Percentiles rank a stretch among this genome's conserved stretches.
These are phyloP conservation scores for Phytophthora pinifolia DNA, from an alignment of 352 stramenopile species.

Conservation along the genomic window DNA sequence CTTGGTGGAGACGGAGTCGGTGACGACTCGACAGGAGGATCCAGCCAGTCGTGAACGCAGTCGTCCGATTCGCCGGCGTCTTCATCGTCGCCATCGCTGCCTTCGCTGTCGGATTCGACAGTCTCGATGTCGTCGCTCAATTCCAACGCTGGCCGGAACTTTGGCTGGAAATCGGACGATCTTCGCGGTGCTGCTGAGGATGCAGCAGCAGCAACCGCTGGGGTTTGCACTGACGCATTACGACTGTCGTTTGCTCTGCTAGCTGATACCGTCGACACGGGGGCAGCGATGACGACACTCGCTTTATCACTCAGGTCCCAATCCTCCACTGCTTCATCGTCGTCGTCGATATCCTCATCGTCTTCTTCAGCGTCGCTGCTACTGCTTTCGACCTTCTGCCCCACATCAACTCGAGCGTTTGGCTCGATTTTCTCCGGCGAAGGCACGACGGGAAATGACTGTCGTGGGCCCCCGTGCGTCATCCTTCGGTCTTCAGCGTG, in stretches of 20 bases:
- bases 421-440: conserved; percentile 2
- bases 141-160: conserved; percentile 38
- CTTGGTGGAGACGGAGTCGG: not conserved
- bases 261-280: not conserved
- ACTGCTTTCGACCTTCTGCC: conserved; percentile 13
- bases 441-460: conserved; percentile 8
- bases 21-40: conserved; percentile 7
- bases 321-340: conserved; percentile 47
- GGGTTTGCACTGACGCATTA: not conserved
- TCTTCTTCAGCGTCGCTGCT: conserved; percentile 17
- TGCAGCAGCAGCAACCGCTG: not conserved
- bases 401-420: not conserved
- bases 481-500: conserved; percentile 15
- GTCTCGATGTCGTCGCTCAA: conserved; percentile 37
- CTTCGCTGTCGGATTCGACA: conserved; percentile 22
- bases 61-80: conserved; percentile 36
- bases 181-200: conserved; percentile 2
- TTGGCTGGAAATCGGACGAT: conserved; percentile 23
- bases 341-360: conserved; percentile 38
- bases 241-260: not conserved
- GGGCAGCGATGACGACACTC: not conserved
- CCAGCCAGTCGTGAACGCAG: conserved; percentile 60
- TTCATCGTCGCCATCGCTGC: conserved; percentile 33
- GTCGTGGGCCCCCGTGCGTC: conserved; percentile 13
- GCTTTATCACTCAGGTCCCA: conserved; percentile 34